phyloP scores from a whole-genome alignment of 441 rosid genomes.

The Adansonia grandidieri region DNA sequence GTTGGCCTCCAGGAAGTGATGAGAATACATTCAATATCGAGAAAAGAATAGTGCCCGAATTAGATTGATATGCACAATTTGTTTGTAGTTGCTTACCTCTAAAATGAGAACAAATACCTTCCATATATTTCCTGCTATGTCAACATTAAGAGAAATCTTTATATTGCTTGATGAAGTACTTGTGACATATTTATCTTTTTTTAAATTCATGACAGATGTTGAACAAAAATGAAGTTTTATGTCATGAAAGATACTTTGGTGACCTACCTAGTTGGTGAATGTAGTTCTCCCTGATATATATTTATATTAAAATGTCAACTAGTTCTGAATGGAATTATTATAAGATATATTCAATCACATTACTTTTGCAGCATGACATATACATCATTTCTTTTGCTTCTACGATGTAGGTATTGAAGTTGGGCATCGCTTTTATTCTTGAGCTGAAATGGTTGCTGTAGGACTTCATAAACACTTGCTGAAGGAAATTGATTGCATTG shows the following conservation, averaged over 20 bases:
- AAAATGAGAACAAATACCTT: background rate
- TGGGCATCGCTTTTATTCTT: slow-evolving; percentile 46
- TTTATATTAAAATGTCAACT: background rate
- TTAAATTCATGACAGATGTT: slow-evolving; percentile 37
- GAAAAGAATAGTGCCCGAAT: background rate
- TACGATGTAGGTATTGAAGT: slow-evolving; percentile 42
- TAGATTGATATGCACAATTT: slow-evolving; percentile 8
- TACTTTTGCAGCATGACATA: background rate
- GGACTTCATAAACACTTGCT: slow-evolving; percentile 44
- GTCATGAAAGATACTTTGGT: slow-evolving; percentile 34
- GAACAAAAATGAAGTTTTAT: slow-evolving; percentile 28
- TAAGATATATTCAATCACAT: slow-evolving; percentile 2
- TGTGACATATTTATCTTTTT: slow-evolving; percentile 5
- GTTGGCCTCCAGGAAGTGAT: background rate
- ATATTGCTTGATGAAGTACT: slow-evolving; percentile 16
- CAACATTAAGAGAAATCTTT: background rate
- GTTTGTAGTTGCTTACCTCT: background rate
- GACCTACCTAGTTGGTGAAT: slow-evolving; percentile 42
- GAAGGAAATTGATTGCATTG: slow-evolving; percentile 39
- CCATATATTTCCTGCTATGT: background rate
- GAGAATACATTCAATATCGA: background rate
- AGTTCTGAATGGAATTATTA: background rate
- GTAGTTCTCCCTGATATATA: slow-evolving; percentile 15
- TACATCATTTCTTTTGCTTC: slow-evolving; percentile 12
- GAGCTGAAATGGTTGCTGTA: slow-evolving; percentile 44